A percentile compares a stretch with the other conserved stretches of the same genome.
phyloP scores from a whole-genome alignment of 306 rosid species.

The Parietaria judaica region DNA sequence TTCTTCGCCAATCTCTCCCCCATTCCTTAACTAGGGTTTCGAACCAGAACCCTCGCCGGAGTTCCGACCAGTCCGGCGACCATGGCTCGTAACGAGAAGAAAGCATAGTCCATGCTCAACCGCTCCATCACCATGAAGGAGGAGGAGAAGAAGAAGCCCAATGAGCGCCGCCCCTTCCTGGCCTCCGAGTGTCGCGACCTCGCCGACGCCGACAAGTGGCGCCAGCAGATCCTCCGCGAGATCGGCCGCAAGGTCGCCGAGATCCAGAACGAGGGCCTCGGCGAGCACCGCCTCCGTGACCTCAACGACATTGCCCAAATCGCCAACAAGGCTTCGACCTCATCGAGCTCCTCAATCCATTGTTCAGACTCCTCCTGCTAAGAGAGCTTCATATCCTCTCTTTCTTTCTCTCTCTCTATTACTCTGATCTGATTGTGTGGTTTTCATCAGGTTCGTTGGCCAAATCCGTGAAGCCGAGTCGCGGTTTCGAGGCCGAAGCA shows the following conservation, averaged over 20 bases:
- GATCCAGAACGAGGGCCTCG: slow-evolving; percentile 89
- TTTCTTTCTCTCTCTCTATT: too few relatives aligned
- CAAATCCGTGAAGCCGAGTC: slow-evolving; percentile 38
- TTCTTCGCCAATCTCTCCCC: background rate
- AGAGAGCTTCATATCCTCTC: too few relatives aligned
- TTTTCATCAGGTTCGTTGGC: slow-evolving; percentile 46
- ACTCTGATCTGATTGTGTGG: too few relatives aligned
- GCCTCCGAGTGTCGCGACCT: too few relatives aligned
- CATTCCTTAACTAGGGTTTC: background rate
- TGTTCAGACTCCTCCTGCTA: too few relatives aligned
- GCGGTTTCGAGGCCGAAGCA: slow-evolving; percentile 23
- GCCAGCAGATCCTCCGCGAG: slow-evolving; percentile 86
- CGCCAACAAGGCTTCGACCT: slow-evolving; percentile 79
- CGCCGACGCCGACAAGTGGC: slow-evolving; percentile 25
- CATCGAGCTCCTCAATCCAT: slow-evolving; percentile 67
- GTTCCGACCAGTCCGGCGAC: too few relatives aligned
- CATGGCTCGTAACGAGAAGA: too few relatives aligned
- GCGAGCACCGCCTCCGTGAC: slow-evolving; percentile 94
- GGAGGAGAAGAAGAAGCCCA: too few relatives aligned
- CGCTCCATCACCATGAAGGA: too few relatives aligned
- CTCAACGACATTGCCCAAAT: slow-evolving; percentile 83
- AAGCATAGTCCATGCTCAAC: too few relatives aligned
- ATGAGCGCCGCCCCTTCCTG: too few relatives aligned
- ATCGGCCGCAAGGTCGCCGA: slow-evolving; percentile 91
- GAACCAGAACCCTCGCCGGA: too few relatives aligned